phyloP scores from a whole-genome alignment of 2,329 filamentous ascomycete species.

The Endocalyx cinctus region DNA sequence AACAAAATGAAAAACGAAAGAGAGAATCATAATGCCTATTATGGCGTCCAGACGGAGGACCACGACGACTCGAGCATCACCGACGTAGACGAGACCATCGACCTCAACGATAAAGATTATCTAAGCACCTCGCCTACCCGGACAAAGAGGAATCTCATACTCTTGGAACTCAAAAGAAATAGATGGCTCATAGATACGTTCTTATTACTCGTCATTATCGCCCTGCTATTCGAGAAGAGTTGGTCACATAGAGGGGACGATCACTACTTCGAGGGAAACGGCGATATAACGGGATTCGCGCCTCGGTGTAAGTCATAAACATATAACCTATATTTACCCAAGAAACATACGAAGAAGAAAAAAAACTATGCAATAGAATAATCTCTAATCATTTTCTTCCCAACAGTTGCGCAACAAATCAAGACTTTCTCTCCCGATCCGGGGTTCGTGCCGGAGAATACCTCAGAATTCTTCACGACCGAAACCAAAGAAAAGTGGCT shows the following conservation, averaged over 20 bases:
- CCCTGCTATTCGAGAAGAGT: constrained; percentile 29
- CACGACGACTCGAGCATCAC: constrained; percentile 20
- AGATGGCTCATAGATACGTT: constrained; percentile 30
- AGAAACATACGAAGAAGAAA: background rate
- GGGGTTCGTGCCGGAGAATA: constrained; percentile 33
- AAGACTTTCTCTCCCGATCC: constrained; percentile 33
- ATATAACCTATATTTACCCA: too few relatives aligned
- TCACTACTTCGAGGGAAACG: constrained; percentile 26
- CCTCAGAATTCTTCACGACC: constrained; percentile 34
- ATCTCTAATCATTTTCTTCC: background rate
- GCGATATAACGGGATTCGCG: constrained; percentile 37
- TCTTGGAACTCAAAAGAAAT: constrained; percentile 16
- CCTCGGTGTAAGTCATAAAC: constrained; percentile 29
- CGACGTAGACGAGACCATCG: constrained; percentile 22
- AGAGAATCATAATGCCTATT: constrained; percentile 4
- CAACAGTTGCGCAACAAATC: constrained; percentile 34
- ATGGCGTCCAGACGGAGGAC: constrained; percentile 15
- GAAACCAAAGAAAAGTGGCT: constrained; percentile 31
- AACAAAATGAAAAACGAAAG: constrained; percentile 8
- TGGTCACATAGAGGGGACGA: constrained; percentile 12
- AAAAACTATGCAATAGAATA: background rate
- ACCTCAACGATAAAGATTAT: constrained; percentile 25
- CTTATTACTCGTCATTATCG: constrained; percentile 30
- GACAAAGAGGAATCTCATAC: constrained; percentile 9
- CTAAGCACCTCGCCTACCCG: constrained; percentile 9